These are phyloP conservation scores for Aschersonia sp. DNA, from an alignment of 2,329 filamentous ascomycete genomes.

Conservation along the genomic window DNA sequence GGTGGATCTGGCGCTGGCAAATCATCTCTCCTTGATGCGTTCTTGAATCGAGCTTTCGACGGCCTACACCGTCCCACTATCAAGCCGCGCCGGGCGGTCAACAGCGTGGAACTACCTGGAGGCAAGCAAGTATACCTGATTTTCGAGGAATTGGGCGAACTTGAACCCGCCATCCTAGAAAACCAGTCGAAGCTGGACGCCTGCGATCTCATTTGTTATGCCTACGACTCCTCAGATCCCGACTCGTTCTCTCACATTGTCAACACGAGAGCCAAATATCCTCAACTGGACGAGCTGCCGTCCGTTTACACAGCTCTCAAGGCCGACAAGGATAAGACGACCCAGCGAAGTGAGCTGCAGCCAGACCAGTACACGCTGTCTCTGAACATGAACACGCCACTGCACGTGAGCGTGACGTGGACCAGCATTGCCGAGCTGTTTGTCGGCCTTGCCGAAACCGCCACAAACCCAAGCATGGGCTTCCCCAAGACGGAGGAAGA, in stretches of 20 bases:
- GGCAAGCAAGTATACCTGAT: slow-evolving; percentile 97
- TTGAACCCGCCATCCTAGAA: slow-evolving; percentile 89
- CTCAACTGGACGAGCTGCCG: slow-evolving; percentile 77
- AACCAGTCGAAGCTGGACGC: slow-evolving; percentile 82
- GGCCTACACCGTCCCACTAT: slow-evolving; percentile 83
- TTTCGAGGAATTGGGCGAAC: slow-evolving; percentile 82
- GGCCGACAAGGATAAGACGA: slow-evolving; percentile 90
- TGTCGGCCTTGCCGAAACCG: slow-evolving; percentile 78
- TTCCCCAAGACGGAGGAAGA: slow-evolving; percentile 88
- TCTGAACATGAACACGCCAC: slow-evolving; percentile 76
- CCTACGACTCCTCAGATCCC: slow-evolving; percentile 92
- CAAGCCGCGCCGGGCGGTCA: slow-evolving; percentile 83
- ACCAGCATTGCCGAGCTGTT: slow-evolving; percentile 88
- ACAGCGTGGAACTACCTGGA: slow-evolving; percentile 88
- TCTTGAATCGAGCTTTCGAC: slow-evolving; percentile 78
- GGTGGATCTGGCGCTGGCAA: slow-evolving; percentile 81
- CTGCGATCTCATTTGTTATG: slow-evolving; percentile 88
- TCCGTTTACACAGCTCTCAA: slow-evolving; percentile 89
- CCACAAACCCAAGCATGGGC: slow-evolving; percentile 74
- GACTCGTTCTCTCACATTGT: slow-evolving; percentile 92
- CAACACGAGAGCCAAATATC: slow-evolving; percentile 61
- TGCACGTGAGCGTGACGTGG: slow-evolving; percentile 95
- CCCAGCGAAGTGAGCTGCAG: slow-evolving; percentile 81
- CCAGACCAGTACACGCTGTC: slow-evolving; percentile 82
- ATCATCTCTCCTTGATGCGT: slow-evolving; percentile 78